These are phyloP conservation scores for Ophiostoma piceae DNA, from an alignment of 2,329 filamentous ascomycete genomes.

Conservation along the genomic window DNA sequence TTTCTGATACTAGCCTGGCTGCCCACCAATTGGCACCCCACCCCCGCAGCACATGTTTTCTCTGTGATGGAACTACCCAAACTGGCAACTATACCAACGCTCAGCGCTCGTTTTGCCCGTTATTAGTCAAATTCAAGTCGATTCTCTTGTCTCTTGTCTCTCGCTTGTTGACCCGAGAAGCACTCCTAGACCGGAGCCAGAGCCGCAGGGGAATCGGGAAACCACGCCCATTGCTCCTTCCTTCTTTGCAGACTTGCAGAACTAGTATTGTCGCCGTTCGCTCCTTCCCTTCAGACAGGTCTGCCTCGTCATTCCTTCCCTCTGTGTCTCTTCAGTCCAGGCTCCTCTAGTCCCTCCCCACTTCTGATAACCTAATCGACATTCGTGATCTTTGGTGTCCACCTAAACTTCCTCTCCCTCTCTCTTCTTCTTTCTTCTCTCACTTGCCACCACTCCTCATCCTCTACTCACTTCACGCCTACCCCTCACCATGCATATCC, in stretches of 20 bases:
- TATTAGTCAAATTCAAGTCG: not conserved
- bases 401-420: not conserved
- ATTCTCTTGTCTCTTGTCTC: not conserved
- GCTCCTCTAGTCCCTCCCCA: not conserved
- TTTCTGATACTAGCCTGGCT: not conserved
- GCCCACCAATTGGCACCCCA: not conserved
- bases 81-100: not conserved
- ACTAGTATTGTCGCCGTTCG: not conserved
- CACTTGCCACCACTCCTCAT: not conserved
- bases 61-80: not conserved
- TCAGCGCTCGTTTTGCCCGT: not conserved
- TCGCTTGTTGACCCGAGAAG: not conserved
- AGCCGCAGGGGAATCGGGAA: not conserved
- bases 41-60: constrained; percentile 6
- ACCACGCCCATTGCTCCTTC: not conserved
- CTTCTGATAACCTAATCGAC: constrained; percentile 10
- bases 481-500: constrained; percentile 51
- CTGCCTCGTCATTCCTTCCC: not conserved
- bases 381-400: constrained; percentile 11
- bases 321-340: not conserved
- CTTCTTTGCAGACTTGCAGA: not conserved
- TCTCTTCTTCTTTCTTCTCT: not conserved
- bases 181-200: constrained; percentile 6
- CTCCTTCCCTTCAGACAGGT: not conserved
- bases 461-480: not conserved